These are phyloP conservation scores for Prunus campanulata DNA, from an alignment of 306 rosid genomes.

Conservation along the genomic window DNA sequence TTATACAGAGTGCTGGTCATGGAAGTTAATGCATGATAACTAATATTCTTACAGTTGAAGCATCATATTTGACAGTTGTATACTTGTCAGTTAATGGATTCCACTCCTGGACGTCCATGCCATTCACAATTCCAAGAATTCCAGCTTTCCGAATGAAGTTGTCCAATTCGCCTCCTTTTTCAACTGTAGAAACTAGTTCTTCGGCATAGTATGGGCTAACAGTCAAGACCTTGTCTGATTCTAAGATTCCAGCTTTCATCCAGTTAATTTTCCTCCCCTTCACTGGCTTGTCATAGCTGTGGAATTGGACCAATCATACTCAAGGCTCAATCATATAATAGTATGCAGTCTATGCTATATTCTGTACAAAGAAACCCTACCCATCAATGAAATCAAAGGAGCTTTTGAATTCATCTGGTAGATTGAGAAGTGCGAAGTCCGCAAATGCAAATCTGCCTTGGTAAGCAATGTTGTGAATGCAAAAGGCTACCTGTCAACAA, in stretches of 20 bases:
- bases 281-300: constrained; percentile 58
- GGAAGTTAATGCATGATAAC: background rate
- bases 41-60: constrained; percentile 45
- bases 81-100: constrained; percentile 72
- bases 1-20: background rate
- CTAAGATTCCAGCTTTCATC: constrained; percentile 75
- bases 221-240: constrained; percentile 56
- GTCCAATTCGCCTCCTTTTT: constrained; percentile 69
- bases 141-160: constrained; percentile 46
- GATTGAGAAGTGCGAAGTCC: constrained; percentile 58
- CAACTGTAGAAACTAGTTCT: constrained; percentile 59
- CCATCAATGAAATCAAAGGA: constrained; percentile 85
- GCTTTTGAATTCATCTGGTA: constrained; percentile 55
- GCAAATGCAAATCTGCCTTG: constrained; percentile 70
- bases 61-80: constrained; percentile 46
- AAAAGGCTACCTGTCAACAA: constrained; percentile 52
- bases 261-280: constrained; percentile 76
- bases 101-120: constrained; percentile 96
- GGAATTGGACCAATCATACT: constrained; percentile 11
- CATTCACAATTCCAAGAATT: constrained; percentile 61
- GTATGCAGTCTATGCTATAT: background rate
- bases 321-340: constrained; percentile 1
- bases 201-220: constrained; percentile 77
- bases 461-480: constrained; percentile 87
- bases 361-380: constrained; percentile 33